These are phyloP conservation scores for Vishniacozyma victoriae DNA, from an alignment of 768 basidiomycete species.

Conservation along the genomic window DNA sequence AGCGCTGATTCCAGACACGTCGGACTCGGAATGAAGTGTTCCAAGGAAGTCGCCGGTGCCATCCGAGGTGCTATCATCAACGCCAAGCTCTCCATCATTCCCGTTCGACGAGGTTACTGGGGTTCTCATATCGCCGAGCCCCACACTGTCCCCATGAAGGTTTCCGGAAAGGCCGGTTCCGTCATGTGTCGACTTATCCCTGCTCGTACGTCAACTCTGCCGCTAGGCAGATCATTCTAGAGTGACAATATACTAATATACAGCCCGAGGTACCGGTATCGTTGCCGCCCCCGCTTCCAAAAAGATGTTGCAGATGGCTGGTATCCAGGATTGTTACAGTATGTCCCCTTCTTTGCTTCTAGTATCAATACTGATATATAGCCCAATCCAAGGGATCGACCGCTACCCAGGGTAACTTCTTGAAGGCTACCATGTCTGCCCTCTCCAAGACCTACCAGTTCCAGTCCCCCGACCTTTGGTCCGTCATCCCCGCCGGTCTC, in stretches of 20 bases:
- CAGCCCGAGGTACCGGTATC: constrained; percentile 91
- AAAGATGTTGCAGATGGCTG: constrained; percentile 92
- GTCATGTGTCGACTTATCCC: constrained; percentile 99
- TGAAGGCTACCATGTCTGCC: constrained; percentile 90
- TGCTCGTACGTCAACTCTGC: constrained; percentile 53
- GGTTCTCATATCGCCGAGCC: constrained; percentile 98
- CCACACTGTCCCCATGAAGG: constrained; percentile 98
- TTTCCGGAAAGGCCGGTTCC: constrained; percentile 95
- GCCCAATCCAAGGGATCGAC: constrained; percentile 95
- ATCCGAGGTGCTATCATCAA: constrained; percentile 99
- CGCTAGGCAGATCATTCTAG: background rate
- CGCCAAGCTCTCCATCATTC: constrained; percentile 95
- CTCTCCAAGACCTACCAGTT: constrained; percentile 97
- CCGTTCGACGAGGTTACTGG: constrained; percentile 99
- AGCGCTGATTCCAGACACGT: constrained; percentile 57
- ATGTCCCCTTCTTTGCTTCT: constrained; percentile 2
- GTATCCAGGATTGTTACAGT: constrained; percentile 92
- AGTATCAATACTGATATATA: constrained; percentile 1
- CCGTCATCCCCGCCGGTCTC: constrained; percentile 64
- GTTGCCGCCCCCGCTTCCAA: constrained; percentile 97
- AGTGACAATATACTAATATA: background rate
- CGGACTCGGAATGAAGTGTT: constrained; percentile 98
- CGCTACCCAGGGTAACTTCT: constrained; percentile 67
- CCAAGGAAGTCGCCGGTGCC: constrained; percentile 99
- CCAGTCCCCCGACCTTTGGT: constrained; percentile 98